A percentile compares a stretch with the other conserved stretches of the same genome.
These are phyloP conservation scores for Claviceps citrina DNA, from an alignment of 2,329 filamentous ascomycete species.

Conservation along the genomic window DNA sequence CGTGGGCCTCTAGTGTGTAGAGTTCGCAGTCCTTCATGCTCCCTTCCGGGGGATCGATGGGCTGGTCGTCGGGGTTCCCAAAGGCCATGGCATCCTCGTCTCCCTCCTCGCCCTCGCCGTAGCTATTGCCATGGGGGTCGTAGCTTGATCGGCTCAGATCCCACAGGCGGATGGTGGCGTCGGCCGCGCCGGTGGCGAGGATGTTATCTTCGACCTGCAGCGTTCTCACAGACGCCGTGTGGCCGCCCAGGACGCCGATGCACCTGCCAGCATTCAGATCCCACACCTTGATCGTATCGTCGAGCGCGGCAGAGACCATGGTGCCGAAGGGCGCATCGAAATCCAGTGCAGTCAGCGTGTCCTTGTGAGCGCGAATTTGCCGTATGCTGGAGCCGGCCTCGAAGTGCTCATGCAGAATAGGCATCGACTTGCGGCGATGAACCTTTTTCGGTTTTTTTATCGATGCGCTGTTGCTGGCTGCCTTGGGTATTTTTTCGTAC, in stretches of 20 bases:
- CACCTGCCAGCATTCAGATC: slow-evolving; percentile 87
- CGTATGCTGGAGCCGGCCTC: slow-evolving; percentile 77
- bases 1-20: slow-evolving; percentile 77
- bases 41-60: slow-evolving; percentile 55
- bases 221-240: slow-evolving; percentile 82
- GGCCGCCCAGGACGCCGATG: slow-evolving; percentile 81
- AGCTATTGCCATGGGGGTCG: slow-evolving; percentile 49
- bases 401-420: slow-evolving; percentile 88
- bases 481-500: slow-evolving; percentile 72
- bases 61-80: slow-evolving; percentile 52
- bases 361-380: slow-evolving; percentile 76
- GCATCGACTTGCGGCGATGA: slow-evolving; percentile 68
- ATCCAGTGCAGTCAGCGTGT: slow-evolving; percentile 77
- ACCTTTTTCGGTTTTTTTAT: slow-evolving; percentile 35
- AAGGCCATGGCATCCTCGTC: slow-evolving; percentile 57
- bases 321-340: slow-evolving; percentile 97
- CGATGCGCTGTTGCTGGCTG: slow-evolving; percentile 31
- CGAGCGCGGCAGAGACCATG: slow-evolving; percentile 78
- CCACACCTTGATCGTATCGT: slow-evolving; percentile 92
- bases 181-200: slow-evolving; percentile 83
- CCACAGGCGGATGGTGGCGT: slow-evolving; percentile 89
- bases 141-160: slow-evolving; percentile 82
- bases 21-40: slow-evolving; percentile 81
- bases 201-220: slow-evolving; percentile 93
- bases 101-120: slow-evolving; percentile 42